phyloP scores from a whole-genome alignment of 176 grass and related monocot species.

The Pontederia paniculata region DNA sequence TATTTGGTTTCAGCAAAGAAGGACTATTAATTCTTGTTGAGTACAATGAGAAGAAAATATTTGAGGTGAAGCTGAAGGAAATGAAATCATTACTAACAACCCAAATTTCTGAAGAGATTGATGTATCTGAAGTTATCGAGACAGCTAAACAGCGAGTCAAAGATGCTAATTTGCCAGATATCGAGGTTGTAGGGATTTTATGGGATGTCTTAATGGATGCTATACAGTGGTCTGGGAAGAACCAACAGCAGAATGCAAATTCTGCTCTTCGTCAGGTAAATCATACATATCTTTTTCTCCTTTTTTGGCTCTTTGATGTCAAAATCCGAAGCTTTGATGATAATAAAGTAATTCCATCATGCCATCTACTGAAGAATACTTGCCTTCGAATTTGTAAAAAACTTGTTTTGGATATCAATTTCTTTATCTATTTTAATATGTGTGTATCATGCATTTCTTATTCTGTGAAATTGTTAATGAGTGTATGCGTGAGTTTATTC shows the following conservation, averaged over 20 bases:
- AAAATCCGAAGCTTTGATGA: background rate
- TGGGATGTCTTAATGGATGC: slow-evolving; percentile 98
- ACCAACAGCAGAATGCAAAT: slow-evolving; percentile 98
- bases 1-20: slow-evolving; percentile 45
- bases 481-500: too few relatives aligned
- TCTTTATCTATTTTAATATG: too few relatives aligned
- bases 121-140: slow-evolving; percentile 80
- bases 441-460: too few relatives aligned
- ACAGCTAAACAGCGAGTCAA: slow-evolving; percentile 77
- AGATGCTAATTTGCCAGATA: slow-evolving; percentile 88
- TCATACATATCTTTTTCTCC: background rate
- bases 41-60: slow-evolving; percentile 97
- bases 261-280: slow-evolving; percentile 77
- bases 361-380: too few relatives aligned
- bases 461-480: too few relatives aligned
- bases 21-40: slow-evolving; percentile 71
- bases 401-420: too few relatives aligned
- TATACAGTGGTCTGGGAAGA: slow-evolving; percentile 99
- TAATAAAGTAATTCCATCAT: too few relatives aligned
- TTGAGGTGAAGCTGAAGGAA: slow-evolving; percentile 91
- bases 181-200: slow-evolving; percentile 80
- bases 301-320: background rate
- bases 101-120: slow-evolving; percentile 68
- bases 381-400: too few relatives aligned
- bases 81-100: slow-evolving; percentile 75